Percentiles rank a stretch among this genome's conserved stretches.
phyloP scores from a whole-genome alignment of 164 flowering plant genomes.

The Magnolia kwangsiensis region DNA sequence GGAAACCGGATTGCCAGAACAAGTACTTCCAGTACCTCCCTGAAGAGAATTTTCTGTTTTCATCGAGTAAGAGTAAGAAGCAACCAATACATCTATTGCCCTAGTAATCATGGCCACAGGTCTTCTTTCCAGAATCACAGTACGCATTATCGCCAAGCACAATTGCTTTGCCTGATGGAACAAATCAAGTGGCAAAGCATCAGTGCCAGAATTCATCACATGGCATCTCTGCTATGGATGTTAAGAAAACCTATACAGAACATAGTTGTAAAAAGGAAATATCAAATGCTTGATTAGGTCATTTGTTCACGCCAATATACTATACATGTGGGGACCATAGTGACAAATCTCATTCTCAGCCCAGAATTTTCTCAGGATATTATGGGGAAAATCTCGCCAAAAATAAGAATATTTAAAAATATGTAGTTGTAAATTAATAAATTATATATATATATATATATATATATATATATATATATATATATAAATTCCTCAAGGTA shows the following conservation, averaged over 20 bases:
- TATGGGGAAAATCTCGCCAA: too few relatives aligned
- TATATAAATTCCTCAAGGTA: too few relatives aligned
- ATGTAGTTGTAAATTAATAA: too few relatives aligned
- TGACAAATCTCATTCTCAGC: too few relatives aligned
- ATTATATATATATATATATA: too few relatives aligned
- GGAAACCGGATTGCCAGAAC: constrained; percentile 1
- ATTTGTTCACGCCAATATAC: not conserved
- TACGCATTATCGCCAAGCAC: constrained; percentile 55
- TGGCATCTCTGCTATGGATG: not conserved
- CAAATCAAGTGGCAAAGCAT: constrained; percentile 10
- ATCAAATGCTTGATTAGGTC: not conserved
- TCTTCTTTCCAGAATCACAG: constrained; percentile 75
- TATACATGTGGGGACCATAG: not conserved
- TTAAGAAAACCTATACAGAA: not conserved
- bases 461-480: too few relatives aligned
- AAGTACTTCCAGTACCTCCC: constrained; percentile 19
- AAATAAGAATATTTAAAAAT: too few relatives aligned
- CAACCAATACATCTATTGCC: constrained; percentile 68
- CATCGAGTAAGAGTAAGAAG: constrained; percentile 55
- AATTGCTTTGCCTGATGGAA: constrained; percentile 77
- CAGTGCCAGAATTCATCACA: not conserved
- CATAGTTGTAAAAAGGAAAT: not conserved
- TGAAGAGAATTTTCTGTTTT: constrained; percentile 49
- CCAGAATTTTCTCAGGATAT: too few relatives aligned
- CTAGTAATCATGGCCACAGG: constrained; percentile 63